Conservation (phyloP, 2,329 filamentous ascomycete genomes). For the Trichoderma citrinoviride region DNA sequence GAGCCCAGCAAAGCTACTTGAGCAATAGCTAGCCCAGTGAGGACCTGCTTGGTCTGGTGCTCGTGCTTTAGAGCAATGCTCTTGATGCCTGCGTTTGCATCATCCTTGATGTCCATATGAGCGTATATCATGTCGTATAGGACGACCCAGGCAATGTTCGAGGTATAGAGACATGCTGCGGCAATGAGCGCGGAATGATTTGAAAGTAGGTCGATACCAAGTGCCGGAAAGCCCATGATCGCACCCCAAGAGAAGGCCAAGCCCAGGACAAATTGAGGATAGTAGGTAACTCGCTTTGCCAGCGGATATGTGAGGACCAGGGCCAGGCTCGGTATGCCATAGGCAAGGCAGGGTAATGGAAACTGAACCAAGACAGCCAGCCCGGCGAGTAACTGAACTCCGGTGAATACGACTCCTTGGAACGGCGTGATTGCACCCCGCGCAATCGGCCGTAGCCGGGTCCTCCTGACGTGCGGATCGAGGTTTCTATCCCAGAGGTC, state of each 20-base stretch:
- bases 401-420: slow-evolving; percentile 71
- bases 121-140: slow-evolving; percentile 93
- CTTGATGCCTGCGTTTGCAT: slow-evolving; percentile 83
- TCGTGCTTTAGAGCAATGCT: slow-evolving; percentile 81
- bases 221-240: slow-evolving; percentile 80
- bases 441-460: slow-evolving; percentile 75
- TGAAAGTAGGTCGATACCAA: slow-evolving; percentile 71
- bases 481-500: slow-evolving; percentile 88
- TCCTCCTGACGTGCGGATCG: slow-evolving; percentile 75
- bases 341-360: slow-evolving; percentile 69
- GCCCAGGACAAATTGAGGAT: slow-evolving; percentile 80
- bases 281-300: slow-evolving; percentile 82
- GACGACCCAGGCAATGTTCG: slow-evolving; percentile 82
- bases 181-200: slow-evolving; percentile 61
- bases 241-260: slow-evolving; percentile 88
- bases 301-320: slow-evolving; percentile 76
- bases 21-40: slow-evolving; percentile 65
- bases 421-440: slow-evolving; percentile 71
- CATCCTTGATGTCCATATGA: slow-evolving; percentile 86
- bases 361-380: slow-evolving; percentile 75
- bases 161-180: slow-evolving; percentile 68
- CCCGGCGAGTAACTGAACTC: slow-evolving; percentile 69
- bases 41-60: slow-evolving; percentile 70
- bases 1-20: slow-evolving; percentile 69
- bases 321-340: slow-evolving; percentile 70